Evolutionary conservation across 768 basidiomycete genomes (phyloP), one percentile per base, ranked within the genome.

Genomic region (Suillus discolor): DNA sequence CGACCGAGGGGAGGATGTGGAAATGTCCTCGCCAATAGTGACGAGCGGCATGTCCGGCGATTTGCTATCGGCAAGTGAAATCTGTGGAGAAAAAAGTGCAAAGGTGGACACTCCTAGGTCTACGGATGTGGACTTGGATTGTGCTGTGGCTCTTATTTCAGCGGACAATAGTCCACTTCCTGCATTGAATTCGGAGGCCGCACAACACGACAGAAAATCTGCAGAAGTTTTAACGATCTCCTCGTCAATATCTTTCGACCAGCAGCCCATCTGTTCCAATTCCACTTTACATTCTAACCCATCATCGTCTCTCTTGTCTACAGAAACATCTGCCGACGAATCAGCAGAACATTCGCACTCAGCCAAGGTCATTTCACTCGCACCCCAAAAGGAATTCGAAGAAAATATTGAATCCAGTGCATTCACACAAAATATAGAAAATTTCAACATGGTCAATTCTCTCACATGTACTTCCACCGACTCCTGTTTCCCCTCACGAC

Each of bases 321-420:
- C 59, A 44, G 59, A 60, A 42, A 6, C 18, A 1, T 25, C 59
- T 41, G 25, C 16, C 41, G 25, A 42, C 12, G 6, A 42, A 18
- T n/a, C 42, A 20, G 11, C 20, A 20, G 59, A 28, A 60, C 41
- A 7, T 13, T 28, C 41, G 20, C 41, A 60, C 25, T 60, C 41
- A 60, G 59, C 59, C 39, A 20, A 42, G 25, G 18, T 60, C 11
- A 6, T 20, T 12, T 7, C 83, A 18, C 47, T 80, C 36, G 81
- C 79, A 9, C 74, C 79, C 65, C 80, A 82, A 62, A 83, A 78
- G 73, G 83, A 83, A 42, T 70, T 84, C 36, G 82, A 84, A 68
- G 80, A 82, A 64, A 74, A 76, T 63, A 81, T 83, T 49, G 72
- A 79, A 4, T 71, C 71, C 65, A 78, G 75, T 54, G 80, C 78